These are phyloP conservation scores for Apophysomyces ossiformis DNA, from an alignment of 371 early-diverging fungal species.

Conservation along the genomic window DNA sequence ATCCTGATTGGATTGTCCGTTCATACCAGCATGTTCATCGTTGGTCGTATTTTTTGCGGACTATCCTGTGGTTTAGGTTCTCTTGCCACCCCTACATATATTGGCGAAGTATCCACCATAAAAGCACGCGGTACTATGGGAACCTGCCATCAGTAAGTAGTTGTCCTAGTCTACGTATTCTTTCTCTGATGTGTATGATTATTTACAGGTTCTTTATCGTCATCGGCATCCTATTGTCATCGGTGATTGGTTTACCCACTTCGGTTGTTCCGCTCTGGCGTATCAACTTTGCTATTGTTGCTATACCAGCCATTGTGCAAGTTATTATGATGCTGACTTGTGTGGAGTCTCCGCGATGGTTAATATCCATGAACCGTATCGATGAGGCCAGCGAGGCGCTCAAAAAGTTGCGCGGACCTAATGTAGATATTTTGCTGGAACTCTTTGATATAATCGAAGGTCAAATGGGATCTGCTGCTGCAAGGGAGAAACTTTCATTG, in stretches of 20 bases:
- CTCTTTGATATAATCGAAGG: slow-evolving; percentile 49
- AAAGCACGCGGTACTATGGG: slow-evolving; percentile 72
- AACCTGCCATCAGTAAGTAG: slow-evolving; percentile 70
- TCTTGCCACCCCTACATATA: slow-evolving; percentile 78
- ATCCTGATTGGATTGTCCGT: slow-evolving; percentile 62
- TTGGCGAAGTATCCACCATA: slow-evolving; percentile 80
- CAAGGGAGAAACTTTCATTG: slow-evolving; percentile 3
- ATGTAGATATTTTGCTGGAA: slow-evolving; percentile 44
- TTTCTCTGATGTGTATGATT: too few relatives aligned
- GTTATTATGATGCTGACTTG: slow-evolving; percentile 60
- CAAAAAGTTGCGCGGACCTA: slow-evolving; percentile 46
- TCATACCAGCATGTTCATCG: slow-evolving; percentile 60
- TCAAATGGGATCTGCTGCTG: slow-evolving; percentile 24
- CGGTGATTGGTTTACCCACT: slow-evolving; percentile 55
- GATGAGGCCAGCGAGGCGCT: slow-evolving; percentile 54
- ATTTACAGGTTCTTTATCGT: slow-evolving; percentile 59
- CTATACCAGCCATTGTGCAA: slow-evolving; percentile 68
- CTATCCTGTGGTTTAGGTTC: slow-evolving; percentile 81
- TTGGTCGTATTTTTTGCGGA: slow-evolving; percentile 83
- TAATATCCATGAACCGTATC: slow-evolving; percentile 49
- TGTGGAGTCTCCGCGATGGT: slow-evolving; percentile 75
- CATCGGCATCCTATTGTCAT: slow-evolving; percentile 66
- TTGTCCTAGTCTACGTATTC: background rate
- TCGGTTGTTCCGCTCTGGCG: slow-evolving; percentile 65
- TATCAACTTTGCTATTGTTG: slow-evolving; percentile 56